Evolutionary conservation across 495 filamentous ascomycete genomes (phyloP).

Genomic region (Annulohypoxylon maeteangense): DNA sequence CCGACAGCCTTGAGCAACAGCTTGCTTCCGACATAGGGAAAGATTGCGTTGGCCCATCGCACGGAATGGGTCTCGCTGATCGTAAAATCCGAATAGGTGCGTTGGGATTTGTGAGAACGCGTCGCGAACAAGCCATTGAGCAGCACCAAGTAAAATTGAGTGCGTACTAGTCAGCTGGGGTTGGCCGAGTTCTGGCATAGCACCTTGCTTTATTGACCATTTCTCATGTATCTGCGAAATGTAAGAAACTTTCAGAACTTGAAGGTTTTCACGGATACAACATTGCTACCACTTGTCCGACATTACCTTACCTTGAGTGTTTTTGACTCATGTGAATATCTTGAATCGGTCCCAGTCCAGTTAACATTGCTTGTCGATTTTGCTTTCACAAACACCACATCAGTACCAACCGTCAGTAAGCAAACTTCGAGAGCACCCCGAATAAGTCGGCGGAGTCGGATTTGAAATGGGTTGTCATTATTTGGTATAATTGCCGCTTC

Average conservation of each 20-base stretch:
- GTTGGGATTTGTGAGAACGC: slow-evolving; percentile 1
- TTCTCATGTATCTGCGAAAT: slow-evolving; percentile 29
- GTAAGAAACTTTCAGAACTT: background rate
- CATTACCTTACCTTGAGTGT: slow-evolving; percentile 2
- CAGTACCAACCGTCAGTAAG: background rate
- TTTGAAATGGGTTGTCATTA: background rate
- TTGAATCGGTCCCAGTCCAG: slow-evolving; percentile 9
- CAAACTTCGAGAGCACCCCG: slow-evolving; percentile 12
- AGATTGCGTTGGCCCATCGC: background rate
- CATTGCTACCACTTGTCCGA: background rate
- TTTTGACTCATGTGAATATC: slow-evolving; percentile 4
- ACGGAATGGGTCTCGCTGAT: background rate
- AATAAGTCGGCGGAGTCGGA: background rate
- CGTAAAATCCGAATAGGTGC: too few relatives aligned
- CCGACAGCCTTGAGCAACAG: slow-evolving; percentile 3
- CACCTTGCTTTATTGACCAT: slow-evolving; percentile 26
- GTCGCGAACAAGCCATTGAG: slow-evolving; percentile 17
- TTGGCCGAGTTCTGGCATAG: slow-evolving; percentile 3
- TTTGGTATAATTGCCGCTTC: background rate
- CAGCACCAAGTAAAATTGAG: slow-evolving; percentile 4
- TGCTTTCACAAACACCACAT: slow-evolving; percentile 4
- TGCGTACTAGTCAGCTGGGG: background rate
- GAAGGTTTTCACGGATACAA: background rate
- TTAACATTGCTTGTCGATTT: too few relatives aligned
- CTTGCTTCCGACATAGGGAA: background rate